Percentiles rank a stretch among this genome's conserved stretches.
phyloP scores from a whole-genome alignment of 176 grass and related monocot species.

The Alloteropsis semialata region DNA sequence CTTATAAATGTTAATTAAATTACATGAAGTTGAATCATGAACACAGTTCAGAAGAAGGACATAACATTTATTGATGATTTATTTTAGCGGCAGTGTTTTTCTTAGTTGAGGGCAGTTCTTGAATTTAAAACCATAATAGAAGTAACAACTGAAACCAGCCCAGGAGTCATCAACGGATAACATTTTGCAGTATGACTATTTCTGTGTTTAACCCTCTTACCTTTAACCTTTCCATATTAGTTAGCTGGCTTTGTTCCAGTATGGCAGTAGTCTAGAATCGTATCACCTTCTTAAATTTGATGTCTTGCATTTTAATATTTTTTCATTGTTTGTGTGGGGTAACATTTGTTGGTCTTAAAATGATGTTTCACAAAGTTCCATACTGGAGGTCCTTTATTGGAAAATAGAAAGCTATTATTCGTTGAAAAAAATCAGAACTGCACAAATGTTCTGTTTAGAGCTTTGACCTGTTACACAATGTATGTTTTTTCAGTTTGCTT shows the following conservation, averaged over 20 bases:
- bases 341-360: not conserved
- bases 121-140: not conserved
- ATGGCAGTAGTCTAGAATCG: not conserved
- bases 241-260: not conserved
- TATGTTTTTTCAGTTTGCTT: not conserved
- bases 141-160: not conserved
- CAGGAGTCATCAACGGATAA: not conserved
- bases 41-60: not conserved
- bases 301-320: not conserved
- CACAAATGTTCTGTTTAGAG: not conserved
- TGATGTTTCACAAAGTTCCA: not conserved
- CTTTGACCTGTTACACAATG: not conserved
- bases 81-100: not conserved
- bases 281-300: not conserved
- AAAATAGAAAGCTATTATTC: not conserved
- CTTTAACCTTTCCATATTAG: not conserved
- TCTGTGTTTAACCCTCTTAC: not conserved
- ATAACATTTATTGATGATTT: not conserved
- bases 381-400: not conserved
- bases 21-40: constrained; percentile 18
- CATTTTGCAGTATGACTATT: not conserved
- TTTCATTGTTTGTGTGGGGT: not conserved
- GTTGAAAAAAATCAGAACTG: not conserved
- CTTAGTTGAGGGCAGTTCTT: not conserved
- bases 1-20: not conserved